These are phyloP conservation scores for Lactifluus piperatus DNA, from an alignment of 768 basidiomycete genomes.

Conservation along the genomic window DNA sequence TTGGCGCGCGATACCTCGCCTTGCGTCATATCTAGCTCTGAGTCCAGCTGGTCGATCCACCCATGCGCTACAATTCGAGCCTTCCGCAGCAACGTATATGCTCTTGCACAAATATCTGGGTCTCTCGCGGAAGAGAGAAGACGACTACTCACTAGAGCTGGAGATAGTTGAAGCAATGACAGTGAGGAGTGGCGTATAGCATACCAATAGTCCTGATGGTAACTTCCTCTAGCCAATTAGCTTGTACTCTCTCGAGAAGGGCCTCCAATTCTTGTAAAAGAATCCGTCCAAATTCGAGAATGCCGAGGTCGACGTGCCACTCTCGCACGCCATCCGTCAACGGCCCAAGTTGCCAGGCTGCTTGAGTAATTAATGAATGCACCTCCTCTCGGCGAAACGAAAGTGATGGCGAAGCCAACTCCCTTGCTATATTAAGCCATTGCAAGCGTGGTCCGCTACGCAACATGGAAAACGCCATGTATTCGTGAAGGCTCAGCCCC, in stretches of 20 bases:
- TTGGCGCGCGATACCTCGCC: neutral
- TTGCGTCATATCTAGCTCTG: neutral
- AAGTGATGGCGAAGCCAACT: neutral
- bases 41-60: neutral
- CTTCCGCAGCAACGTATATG: neutral
- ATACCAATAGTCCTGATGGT: neutral
- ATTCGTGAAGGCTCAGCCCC: slow-evolving; percentile 32
- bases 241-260: neutral
- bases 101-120: neutral
- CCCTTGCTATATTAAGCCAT: slow-evolving; percentile 34
- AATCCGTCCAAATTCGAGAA: neutral
- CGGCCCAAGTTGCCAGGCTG: neutral
- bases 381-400: neutral
- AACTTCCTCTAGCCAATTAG: neutral
- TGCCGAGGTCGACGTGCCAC: neutral
- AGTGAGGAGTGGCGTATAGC: neutral
- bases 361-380: neutral
- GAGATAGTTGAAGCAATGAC: neutral
- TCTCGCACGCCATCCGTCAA: neutral
- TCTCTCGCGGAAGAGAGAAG: neutral
- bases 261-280: neutral
- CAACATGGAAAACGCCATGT: slow-evolving; percentile 35
- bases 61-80: neutral
- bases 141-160: neutral
- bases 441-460: slow-evolving; percentile 38